Base-by-base conservation (phyloP, 257 asterid species). In the Salvia splendens region DNA sequence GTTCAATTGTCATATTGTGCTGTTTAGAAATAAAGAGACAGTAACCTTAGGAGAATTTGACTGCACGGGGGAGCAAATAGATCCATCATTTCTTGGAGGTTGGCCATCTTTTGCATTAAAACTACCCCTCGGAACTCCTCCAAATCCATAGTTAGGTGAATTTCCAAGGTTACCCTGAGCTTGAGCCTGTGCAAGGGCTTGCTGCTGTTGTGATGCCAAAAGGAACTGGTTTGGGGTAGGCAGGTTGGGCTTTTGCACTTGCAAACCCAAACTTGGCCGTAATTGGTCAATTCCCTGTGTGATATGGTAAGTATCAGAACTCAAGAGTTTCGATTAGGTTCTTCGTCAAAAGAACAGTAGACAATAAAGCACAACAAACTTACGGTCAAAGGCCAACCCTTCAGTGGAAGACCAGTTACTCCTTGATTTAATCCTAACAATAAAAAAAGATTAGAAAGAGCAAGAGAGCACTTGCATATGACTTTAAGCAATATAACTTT, bases 381-480 rank as follows among this genome's bases (percentile, higher is more conserved):
- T 82, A 95, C 99, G 6, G 99, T 95, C 74, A 91, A 70, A 30
- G 99, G 98, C 99, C 98, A 95, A 53, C 99, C 99, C 90, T 95
- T 91, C 78, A 95, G 79, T 54, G 99, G 98, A 78, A 94, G 89
- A 72, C 93, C 83, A 17, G 90, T 82, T 57, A 89, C 95, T 48
- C 99, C 99, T 82, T 86, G 99, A 79, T 80, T 89, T 71, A 95
- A 78, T 40, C 92, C 99, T 91, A 91, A 65, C 57, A 61, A 67
- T 41, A 36, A 79, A 59, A 63, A 56, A 56, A 49, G 55, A 47
- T 57, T 47, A 67, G 51, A 65, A 61, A 8, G 72, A 32, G 42
- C 50, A 57, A 43, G 41, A 14, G 20, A 9, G 20, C 10, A 41
- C 30, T 63, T 38, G 47, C 45, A 57, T 24, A 57, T 48, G 46